phyloP scores from a whole-genome alignment of 2,329 filamentous ascomycete genomes.

The Thielaviopsis populi region DNA sequence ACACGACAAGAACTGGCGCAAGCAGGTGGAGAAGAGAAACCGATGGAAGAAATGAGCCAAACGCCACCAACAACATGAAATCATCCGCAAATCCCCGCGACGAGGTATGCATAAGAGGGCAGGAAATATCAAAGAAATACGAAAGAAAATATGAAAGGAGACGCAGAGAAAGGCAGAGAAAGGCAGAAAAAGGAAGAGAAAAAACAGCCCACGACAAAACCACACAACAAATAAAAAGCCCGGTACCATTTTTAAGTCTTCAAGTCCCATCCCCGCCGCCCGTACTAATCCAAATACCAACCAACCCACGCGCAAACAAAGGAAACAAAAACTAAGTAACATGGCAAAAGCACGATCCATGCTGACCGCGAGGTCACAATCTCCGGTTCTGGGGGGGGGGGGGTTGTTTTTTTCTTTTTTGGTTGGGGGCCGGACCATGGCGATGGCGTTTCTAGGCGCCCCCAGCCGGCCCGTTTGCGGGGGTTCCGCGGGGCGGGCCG shows the following conservation, averaged over 20 bases:
- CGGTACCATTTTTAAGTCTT: conserved; percentile 3
- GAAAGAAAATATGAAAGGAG: neutral
- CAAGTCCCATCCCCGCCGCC: neutral
- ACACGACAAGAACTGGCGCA: neutral
- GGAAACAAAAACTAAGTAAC: conserved; percentile 1
- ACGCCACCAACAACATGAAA: neutral
- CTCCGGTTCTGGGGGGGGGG: neutral
- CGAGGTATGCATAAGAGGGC: neutral
- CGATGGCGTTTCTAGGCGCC: neutral
- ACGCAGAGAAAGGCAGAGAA: neutral
- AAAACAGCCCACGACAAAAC: neutral
- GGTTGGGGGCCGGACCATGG: neutral
- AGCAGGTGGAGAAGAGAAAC: neutral
- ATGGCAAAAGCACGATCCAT: neutral
- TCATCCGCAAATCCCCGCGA: neutral
- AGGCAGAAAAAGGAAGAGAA: neutral
- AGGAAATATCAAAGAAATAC: no score
- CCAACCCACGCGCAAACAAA: neutral
- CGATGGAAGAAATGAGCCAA: neutral
- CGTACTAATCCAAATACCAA: conserved; percentile 5
- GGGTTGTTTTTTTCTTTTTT: neutral
- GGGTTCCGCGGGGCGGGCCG: conserved; percentile 8
- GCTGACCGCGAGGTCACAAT: conserved; percentile 3
- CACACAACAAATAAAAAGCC: neutral
- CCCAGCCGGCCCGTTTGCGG: neutral